Base-by-base conservation (phyloP, 139 green algal species). In the Dunaliella primolecta region DNA sequence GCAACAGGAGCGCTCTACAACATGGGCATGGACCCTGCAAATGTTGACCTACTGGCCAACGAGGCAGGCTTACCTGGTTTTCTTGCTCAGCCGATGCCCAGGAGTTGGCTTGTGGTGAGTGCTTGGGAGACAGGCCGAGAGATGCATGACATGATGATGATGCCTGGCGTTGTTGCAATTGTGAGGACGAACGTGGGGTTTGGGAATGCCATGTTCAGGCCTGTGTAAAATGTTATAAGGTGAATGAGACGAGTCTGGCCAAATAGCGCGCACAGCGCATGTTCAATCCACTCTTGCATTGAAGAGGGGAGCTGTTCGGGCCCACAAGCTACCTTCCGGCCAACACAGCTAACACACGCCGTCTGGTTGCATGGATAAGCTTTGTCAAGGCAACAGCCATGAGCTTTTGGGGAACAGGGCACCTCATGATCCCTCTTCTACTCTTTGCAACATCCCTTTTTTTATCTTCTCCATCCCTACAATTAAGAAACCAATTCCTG, bases 1-100 rank as follows among this genome's bases (percentile, higher is more conserved):
- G 36, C 87, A 29, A 78, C 83, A 29, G 90, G 90, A 0, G 78
- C 79, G 27, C 81, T 93, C 35, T 93, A 86, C 87, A 91, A 93
- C 78, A 83, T 88, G 57, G 88, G 83, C 0, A 74, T 91, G 64
- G 81, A 91, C 75, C 70, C 86, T 25, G 82, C 83, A 2, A 90
- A 90, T 83, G 80, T 76, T 32, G 38, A 46, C 1, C 38, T 76
- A 2, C 56, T 86, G 46, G 46, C 46, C 36, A 82, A 29, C 2
- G 78, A 23, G 29, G 34, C 78, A 24, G 78, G 78, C 34, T 34
- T 74, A 34, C 78, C 36, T 2, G 70, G 70, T 21, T 82, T 33
- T 34, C 32, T 82, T 29, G 3, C 34, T 15, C 77, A 27, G 30
- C 57, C 75, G 2, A 33, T 80, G n/a, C 75, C 75, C 7, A 27